Evolutionary conservation across 805 yeast genomes (phyloP).

Genomic region (Metschnikowia similis): DNA sequence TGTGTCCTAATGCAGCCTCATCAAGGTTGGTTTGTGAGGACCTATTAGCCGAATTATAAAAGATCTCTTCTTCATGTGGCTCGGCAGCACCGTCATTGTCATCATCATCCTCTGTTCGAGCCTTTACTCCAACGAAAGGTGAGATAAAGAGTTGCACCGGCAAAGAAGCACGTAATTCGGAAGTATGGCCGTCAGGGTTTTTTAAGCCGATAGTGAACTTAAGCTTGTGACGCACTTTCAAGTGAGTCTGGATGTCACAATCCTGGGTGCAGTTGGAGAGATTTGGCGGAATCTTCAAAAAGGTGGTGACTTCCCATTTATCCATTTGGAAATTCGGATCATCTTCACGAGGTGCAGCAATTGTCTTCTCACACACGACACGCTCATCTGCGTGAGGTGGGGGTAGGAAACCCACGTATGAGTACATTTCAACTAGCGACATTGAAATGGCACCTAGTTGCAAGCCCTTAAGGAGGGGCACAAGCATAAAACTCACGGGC

Average conservation of each 20-base stretch:
- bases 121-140: conserved; percentile 75
- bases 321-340: conserved; percentile 46
- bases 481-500: conserved; percentile 64
- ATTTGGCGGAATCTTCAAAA: conserved; percentile 64
- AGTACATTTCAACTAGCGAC: conserved; percentile 61
- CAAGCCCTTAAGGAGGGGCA: conserved; percentile 80
- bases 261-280: conserved; percentile 82
- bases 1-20: conserved; percentile 8
- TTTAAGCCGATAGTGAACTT: conserved; percentile 73
- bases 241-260: conserved; percentile 61
- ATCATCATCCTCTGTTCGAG: conserved; percentile 31
- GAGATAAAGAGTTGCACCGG: conserved; percentile 73
- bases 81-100: conserved; percentile 12
- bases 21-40: conserved; percentile 7
- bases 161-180: conserved; percentile 86
- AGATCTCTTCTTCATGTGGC: conserved; percentile 25
- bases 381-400: conserved; percentile 62
- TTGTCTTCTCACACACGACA: conserved; percentile 45
- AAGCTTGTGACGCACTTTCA: conserved; percentile 85
- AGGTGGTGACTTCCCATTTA: conserved; percentile 68
- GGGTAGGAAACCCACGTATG: conserved; percentile 54
- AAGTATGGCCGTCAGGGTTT: conserved; percentile 89
- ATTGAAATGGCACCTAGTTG: conserved; percentile 70
- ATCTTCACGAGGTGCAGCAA: conserved; percentile 37
- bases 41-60: conserved; percentile 19